A percentile compares a stretch with the other conserved stretches of the same genome.
Evolutionary conservation across 2,329 filamentous ascomycete species (phyloP).

Genomic region (Tolypocladium tundrense): DNA sequence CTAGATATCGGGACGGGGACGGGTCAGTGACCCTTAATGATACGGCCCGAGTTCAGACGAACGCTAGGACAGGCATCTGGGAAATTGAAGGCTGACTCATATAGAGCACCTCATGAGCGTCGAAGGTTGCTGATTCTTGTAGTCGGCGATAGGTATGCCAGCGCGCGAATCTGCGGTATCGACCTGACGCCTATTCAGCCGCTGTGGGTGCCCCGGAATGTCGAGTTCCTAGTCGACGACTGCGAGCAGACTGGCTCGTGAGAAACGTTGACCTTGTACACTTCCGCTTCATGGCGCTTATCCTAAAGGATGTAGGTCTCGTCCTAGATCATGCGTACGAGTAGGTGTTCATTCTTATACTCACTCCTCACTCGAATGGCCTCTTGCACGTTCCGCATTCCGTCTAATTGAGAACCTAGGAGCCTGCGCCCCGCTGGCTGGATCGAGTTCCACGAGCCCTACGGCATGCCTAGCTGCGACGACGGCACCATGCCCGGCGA

Average conservation of each 20-base stretch:
- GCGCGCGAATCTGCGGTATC: slow-evolving; percentile 25
- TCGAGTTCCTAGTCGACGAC: slow-evolving; percentile 26
- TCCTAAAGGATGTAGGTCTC: no score
- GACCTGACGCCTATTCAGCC: slow-evolving; percentile 31
- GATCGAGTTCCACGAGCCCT: no score
- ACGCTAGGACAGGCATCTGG: no score
- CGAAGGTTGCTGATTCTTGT: background rate
- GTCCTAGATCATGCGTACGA: slow-evolving; percentile 6
- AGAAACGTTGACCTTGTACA: slow-evolving; percentile 13
- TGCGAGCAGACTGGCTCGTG: background rate
- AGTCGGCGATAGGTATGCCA: slow-evolving; percentile 17
- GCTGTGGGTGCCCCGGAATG: slow-evolving; percentile 28
- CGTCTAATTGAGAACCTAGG: background rate
- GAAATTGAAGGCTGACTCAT: background rate
- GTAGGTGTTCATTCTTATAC: slow-evolving; percentile 3
- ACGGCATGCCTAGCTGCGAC: no score
- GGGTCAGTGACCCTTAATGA: no score
- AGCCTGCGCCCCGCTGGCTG: slow-evolving; percentile 17
- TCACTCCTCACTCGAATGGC: background rate
- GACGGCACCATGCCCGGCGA: no score
- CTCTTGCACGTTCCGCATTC: background rate
- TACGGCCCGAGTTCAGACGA: no score
- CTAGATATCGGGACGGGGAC: no score
- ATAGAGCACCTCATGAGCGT: background rate
- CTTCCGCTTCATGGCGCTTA: slow-evolving; percentile 10